Percentiles rank a stretch among this genome's conserved stretches.
Conservation (phyloP, 805 yeast species). For the Metschnikowia arizonensis region DNA sequence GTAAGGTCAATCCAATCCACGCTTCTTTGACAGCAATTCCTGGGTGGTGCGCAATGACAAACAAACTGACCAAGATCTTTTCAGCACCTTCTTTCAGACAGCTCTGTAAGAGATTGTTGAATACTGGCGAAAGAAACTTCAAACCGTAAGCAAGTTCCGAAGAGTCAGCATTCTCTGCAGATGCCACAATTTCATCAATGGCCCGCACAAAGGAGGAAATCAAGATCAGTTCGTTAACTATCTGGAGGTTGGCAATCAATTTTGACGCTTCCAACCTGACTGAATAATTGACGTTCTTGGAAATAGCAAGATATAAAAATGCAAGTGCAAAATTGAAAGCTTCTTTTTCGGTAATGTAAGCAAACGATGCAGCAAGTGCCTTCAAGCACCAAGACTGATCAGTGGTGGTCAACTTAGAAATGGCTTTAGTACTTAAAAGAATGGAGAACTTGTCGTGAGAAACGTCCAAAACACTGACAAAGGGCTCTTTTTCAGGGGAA, state of each 20-base stretch:
- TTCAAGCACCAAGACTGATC: slow-evolving; percentile 53
- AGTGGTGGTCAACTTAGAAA: slow-evolving; percentile 44
- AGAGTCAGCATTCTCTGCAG: slow-evolving; percentile 14
- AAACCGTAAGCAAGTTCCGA: slow-evolving; percentile 17
- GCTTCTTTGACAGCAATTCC: slow-evolving; percentile 42
- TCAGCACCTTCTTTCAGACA: slow-evolving; percentile 15
- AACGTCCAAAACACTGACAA: slow-evolving; percentile 19
- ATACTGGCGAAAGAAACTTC: slow-evolving; percentile 23
- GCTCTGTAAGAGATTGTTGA: slow-evolving; percentile 25
- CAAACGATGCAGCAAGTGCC: slow-evolving; percentile 38
- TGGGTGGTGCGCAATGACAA: slow-evolving; percentile 29
- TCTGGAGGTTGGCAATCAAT: slow-evolving; percentile 30
- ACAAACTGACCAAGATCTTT: slow-evolving; percentile 21
- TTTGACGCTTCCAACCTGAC: slow-evolving; percentile 33
- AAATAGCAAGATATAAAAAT: slow-evolving; percentile 45
- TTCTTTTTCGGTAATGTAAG: slow-evolving; percentile 10
- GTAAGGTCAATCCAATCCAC: slow-evolving; percentile 76
- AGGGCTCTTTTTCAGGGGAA: slow-evolving; percentile 9
- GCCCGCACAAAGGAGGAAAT: slow-evolving; percentile 45
- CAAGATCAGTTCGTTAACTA: slow-evolving; percentile 19
- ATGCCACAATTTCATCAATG: slow-evolving; percentile 26
- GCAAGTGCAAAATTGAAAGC: slow-evolving; percentile 39
- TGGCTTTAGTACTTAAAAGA: slow-evolving; percentile 44
- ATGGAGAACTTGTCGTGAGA: slow-evolving; percentile 47
- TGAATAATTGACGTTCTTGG: slow-evolving; percentile 34